Base-by-base conservation (phyloP, 306 rosid species). In the Senna tora region DNA sequence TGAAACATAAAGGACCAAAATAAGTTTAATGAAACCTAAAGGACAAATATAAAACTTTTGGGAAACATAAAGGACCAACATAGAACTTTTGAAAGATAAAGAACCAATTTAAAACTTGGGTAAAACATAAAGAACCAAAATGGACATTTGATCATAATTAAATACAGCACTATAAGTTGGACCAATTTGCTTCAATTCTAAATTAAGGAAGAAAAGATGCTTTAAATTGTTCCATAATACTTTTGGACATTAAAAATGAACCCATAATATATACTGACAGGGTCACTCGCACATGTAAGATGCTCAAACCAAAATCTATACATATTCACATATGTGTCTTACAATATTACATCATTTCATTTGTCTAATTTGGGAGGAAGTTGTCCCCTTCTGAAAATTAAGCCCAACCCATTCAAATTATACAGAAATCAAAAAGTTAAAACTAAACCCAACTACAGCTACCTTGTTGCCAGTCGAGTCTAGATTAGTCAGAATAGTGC, bases 271-370 rank as follows among this genome's bases (percentile, higher is more conserved):
- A 25, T 15, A 25, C 10, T 65, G 42, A 7, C 38, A 25, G 9
- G 2, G 41, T 15, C 25, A 45, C 2, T 45, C 39, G 22, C 63
- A 32, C 22, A 20, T 5, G 0, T 5, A 8, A 41, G 22, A 2
- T 16, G 4, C 33, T 41, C 53, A 32, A 49, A 10, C 60, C 5
- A 17, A 49, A 49, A 32, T 7, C 60, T 50, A 7, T 39, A 19
- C 49, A 50, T 33, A 49, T 67, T 50, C 73, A 53, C 43, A 69
- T n/a, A n/a, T n/a, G n/a, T 17, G 4, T 50, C 9, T 10, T 61
- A 11, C 22, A 36, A 60, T 49, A 11, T 9, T 50, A 19, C 16
- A 52, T 67, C 49, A 34, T 0, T 34, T 20, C 57, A 12, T 68
- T 34, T 36, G 25, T 22, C 63, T 21, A 16, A 2, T 52, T 4